Evolutionary conservation across 495 filamentous ascomycete species (phyloP).

Genomic region (Penicillium psychrofluorescens): DNA sequence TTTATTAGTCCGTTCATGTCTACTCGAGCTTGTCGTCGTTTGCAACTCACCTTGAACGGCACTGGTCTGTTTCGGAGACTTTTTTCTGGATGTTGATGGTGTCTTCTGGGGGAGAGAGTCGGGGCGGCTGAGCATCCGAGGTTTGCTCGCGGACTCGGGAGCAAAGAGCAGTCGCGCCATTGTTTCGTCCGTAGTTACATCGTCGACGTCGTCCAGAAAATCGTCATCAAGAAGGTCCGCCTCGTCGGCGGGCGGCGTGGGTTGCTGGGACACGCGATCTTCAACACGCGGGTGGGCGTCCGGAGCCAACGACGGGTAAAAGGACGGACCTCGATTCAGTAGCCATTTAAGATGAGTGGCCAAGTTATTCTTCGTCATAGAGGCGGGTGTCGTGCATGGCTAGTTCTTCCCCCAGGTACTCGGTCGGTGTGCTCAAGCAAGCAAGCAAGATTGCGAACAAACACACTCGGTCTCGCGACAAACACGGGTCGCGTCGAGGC

Average conservation of each 20-base stretch:
- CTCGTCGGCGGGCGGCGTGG: constrained; percentile 13
- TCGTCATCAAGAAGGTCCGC: constrained; percentile 11
- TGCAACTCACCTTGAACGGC: constrained; percentile 15
- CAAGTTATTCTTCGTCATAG: constrained; percentile 49
- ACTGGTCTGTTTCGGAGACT: constrained; percentile 6
- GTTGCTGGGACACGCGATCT: constrained; percentile 10
- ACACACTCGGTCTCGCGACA: too few species aligned
- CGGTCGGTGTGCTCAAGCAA: too few species aligned
- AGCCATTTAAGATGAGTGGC: constrained; percentile 44
- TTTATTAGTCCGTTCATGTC: too few species aligned
- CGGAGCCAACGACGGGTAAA: constrained; percentile 25
- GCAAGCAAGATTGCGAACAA: constrained; percentile 1
- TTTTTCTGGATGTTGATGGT: constrained; percentile 22
- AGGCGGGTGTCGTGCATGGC: constrained; percentile 28
- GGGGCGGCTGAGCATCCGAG: constrained; percentile 35
- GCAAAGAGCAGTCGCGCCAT: constrained; percentile 54
- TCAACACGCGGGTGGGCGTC: constrained; percentile 15
- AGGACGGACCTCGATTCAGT: constrained; percentile 31
- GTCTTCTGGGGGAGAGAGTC: constrained; percentile 8
- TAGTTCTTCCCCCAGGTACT: neutral
- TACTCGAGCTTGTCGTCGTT: too few species aligned
- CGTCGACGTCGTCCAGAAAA: constrained; percentile 16
- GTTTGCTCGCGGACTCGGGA: constrained; percentile 45
- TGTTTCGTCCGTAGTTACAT: constrained; percentile 18
- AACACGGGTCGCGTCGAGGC: constrained; percentile 11